Evolutionary conservation across 495 filamentous ascomycete genomes (phyloP), one percentile per base, ranked within the genome.

Genomic region (Jackrogersella multiformis): DNA sequence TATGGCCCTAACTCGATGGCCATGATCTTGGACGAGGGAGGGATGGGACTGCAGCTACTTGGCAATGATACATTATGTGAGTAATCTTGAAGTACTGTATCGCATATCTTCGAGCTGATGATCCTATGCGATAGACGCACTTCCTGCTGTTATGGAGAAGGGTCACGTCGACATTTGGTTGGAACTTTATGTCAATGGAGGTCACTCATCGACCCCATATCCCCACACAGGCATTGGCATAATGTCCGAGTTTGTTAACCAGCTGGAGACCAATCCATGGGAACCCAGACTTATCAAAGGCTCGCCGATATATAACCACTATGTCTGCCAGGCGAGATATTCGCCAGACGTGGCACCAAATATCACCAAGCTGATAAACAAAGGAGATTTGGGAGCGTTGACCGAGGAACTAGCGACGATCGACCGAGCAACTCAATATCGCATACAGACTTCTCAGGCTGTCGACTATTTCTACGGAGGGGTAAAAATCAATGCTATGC

Each of bases 191-290:
- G 82, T 86, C 5, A 79, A 79, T 2, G 88, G 88, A 13, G 88
- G 88, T 2, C 87, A 90, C 69, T 86, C 83, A 44, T 87, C 84
- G 2, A 75, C 85, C 3, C 86, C 88, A 0, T 86, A 82, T 1
- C 74, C 82, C 0, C 87, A 89, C 72, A 90, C 86, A 0, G 84
- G 85, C 7, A 88, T 90, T 59, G 88, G 88, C 3, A 86, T 90
- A 51, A 80, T 88, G 61, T 77, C 82, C 23, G 86, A 90, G 65
- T 83, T 89, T 35, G 78, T 90, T 46, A 84, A 82, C 58, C 70
- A 77, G 8, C 82, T 90, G 3, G 88, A 90, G 60, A 69, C 79
- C 1, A 86, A 87, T 61, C 87, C 87, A 0, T 83, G 85, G 36
- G 76, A 82, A 42, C 77, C 78, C 0, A 75, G 73, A 36, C 66